Evolutionary conservation across 495 filamentous ascomycete species (phyloP), one percentile per base, ranked within the genome.

Genomic region (Tuber umbilicatum): DNA sequence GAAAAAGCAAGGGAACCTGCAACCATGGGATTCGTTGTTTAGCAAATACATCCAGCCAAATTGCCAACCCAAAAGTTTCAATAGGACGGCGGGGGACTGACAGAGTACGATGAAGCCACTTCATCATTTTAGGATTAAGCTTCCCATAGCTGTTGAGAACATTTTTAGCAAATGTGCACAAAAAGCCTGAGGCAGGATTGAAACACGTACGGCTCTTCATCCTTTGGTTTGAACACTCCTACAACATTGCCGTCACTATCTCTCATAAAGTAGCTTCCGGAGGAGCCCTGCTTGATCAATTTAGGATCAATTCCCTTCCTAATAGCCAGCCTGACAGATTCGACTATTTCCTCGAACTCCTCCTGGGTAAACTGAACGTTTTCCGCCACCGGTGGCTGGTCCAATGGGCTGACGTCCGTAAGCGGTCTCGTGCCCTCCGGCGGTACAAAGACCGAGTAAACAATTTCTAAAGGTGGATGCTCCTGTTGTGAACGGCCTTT

Each of bases 181-280:
- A 39, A 12, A 64, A 64, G 38, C 68, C 27, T 41, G 21, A 68
- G 27, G 60, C 19, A 60, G 69, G n/a, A 71, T 21, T 40, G 21
- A 74, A 81, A 74, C 60, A 79, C 95, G 81, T 95, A 99, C 37
- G 95, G 95, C 84, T 99, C 95, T 84, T 99, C 95, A 83, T 99
- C 95, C 84, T 99, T 99, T 47, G 95, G 95, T 83, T 99, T 99
- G 84, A 99, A 98, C 14, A 99, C 96, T 38, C 94, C 95, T 23
- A 99, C 93, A 21, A 97, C 91, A 84, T 96, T 97, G 31, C 95
- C 95, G 35, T 95, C 90, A 40, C 86, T 89, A 80, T 97, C 94
- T 75, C 94, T 87, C 71, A 95, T 96, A 87, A 98, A 99, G 85
- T 99, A 99, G 83, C 93, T 97, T 17, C 95, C 95, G 7, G 94